Evolutionary conservation across 179 eudicot genomes (phyloP).

Genomic region (Beta corolliflora): DNA sequence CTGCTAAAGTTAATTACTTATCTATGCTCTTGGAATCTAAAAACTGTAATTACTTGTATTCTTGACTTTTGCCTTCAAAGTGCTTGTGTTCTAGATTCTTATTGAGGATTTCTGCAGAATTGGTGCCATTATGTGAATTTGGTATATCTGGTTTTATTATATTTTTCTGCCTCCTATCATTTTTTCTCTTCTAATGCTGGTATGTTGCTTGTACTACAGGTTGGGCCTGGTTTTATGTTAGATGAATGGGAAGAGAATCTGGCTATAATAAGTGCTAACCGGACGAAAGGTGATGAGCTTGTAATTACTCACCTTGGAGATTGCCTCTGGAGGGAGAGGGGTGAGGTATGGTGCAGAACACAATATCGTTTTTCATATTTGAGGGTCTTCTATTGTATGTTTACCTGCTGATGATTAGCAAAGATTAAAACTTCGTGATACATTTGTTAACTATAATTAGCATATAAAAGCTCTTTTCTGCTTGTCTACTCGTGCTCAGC

Average conservation of each 20-base stretch:
- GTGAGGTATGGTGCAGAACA: slow-evolving; percentile 48
- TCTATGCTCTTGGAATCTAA: neutral
- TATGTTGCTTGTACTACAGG: slow-evolving; percentile 17
- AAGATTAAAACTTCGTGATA: neutral
- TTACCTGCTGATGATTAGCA: slow-evolving; percentile 11
- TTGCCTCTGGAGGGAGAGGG: slow-evolving; percentile 75
- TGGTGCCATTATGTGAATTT: neutral
- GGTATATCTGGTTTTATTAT: neutral
- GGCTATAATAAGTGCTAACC: slow-evolving; percentile 74
- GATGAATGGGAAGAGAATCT: slow-evolving; percentile 87
- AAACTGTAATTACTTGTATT: neutral
- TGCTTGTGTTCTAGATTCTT: slow-evolving; percentile 1
- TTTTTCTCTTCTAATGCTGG: neutral
- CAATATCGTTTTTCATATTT: neutral
- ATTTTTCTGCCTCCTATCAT: neutral
- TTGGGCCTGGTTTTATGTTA: slow-evolving; percentile 49
- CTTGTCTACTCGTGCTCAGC: neutral
- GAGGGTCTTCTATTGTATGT: neutral
- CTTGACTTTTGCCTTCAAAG: neutral
- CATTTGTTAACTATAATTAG: no score
- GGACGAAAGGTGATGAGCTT: slow-evolving; percentile 84
- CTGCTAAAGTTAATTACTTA: neutral
- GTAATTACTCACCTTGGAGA: slow-evolving; percentile 92
- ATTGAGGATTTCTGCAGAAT: neutral
- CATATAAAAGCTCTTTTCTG: neutral